A percentile compares a stretch with the other conserved stretches of the same genome.
Conservation (phyloP, 1,139 yeast genomes). For the Yamadazyma membranifaciens region DNA sequence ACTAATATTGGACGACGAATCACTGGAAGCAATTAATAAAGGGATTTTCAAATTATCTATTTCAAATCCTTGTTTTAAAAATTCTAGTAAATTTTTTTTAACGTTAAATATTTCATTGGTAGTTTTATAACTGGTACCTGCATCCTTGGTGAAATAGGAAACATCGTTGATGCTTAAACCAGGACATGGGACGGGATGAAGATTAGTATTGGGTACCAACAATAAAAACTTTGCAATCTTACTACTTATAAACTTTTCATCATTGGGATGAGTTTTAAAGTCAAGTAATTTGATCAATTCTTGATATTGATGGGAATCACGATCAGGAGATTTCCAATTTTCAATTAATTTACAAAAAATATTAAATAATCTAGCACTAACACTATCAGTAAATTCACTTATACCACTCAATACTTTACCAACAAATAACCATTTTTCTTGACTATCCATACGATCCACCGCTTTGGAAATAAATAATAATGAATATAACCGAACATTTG, state of each 20-base stretch:
- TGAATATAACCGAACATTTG: constrained; percentile 62
- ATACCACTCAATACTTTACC: constrained; percentile 52
- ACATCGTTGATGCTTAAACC: constrained; percentile 61
- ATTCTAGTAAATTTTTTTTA: constrained; percentile 39
- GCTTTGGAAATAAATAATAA: constrained; percentile 67
- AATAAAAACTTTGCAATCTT: constrained; percentile 57
- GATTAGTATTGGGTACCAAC: constrained; percentile 41
- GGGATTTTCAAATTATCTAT: constrained; percentile 37
- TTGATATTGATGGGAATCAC: constrained; percentile 45
- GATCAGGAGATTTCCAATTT: constrained; percentile 49
- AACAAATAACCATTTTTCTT: constrained; percentile 38
- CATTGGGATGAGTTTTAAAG: constrained; percentile 28
- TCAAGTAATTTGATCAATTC: constrained; percentile 27
- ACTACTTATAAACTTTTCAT: constrained; percentile 42
- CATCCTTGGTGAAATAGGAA: constrained; percentile 61
- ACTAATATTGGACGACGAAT: constrained; percentile 52
- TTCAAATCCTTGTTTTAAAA: constrained; percentile 39
- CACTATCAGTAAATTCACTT: constrained; percentile 29
- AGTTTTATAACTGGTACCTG: constrained; percentile 59
- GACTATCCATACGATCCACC: constrained; percentile 45
- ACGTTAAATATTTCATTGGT: constrained; percentile 44
- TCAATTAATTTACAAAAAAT: constrained; percentile 56
- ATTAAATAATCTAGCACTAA: constrained; percentile 61
- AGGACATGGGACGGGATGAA: constrained; percentile 40
- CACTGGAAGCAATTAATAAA: constrained; percentile 64